Base-by-base conservation (phyloP, 2,329 filamentous ascomycete genomes). In the Colletotrichum spaethianum region DNA sequence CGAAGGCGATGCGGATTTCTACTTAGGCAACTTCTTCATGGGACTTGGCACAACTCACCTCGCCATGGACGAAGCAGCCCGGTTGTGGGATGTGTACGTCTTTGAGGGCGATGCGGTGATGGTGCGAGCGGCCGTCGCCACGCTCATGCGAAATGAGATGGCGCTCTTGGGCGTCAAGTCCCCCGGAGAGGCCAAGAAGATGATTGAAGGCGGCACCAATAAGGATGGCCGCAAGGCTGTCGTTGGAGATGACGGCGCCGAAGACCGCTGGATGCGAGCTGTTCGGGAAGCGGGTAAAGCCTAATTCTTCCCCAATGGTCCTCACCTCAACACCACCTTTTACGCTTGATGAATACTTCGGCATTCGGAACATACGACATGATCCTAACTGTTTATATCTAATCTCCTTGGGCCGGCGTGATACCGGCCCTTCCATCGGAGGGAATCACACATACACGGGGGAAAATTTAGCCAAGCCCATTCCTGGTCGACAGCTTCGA, bases 51-150 rank as follows among this genome's bases (percentile, higher is more conserved):
- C 92, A 0, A 81, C 82, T 20, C 84, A 88, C 48, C 82, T 94
- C 4, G 87, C 88, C 9, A 86, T 95, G 20, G 93, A 95, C 76
- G 89, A 93, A 75, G 92, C 91, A 4, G 89, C 91, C 1, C 85
- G 94, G 2, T 82, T 96, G 16, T 96, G 93, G 93, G 94, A 97
- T 74, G 90, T 96, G 0, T 94, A 94, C 75, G 90, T 93, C 3
- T 94, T 97, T 75, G 94, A 97, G 78, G 93, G 93, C 33, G 94
- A 97, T 74, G 86, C 89, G 1, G 85, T 93, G 1, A 83, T 95
- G 0, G 88, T 96, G 8, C 85, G 93, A 0, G 93, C 93, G 1
- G 92, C 90, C 0, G 91, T 95, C 0, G 94, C 92, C 0, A 84
- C 93, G 23, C 80, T 96, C 26, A 75, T 89, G 6, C 83, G 84